Percentiles rank a stretch among this genome's conserved stretches.
These are phyloP conservation scores for Fusarium mundagurra DNA, from an alignment of 2,329 filamentous ascomycete species.

Conservation along the genomic window DNA sequence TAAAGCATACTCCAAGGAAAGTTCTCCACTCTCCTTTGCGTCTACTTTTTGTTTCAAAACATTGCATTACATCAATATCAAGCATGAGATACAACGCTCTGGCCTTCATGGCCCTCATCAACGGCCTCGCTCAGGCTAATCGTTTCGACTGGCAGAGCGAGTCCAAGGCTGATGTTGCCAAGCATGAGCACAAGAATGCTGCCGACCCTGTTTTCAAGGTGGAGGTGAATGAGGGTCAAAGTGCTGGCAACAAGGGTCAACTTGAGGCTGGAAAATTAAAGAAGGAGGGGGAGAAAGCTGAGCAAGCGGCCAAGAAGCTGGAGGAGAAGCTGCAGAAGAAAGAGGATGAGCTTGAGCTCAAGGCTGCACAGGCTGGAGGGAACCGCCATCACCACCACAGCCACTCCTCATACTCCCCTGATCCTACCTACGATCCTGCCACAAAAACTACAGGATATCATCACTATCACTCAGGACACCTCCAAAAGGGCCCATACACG, in stretches of 20 bases:
- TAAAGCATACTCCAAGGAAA: neutral
- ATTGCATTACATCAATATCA: neutral
- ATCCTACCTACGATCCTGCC: conserved; percentile 2
- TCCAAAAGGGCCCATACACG: neutral
- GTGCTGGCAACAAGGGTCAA: neutral
- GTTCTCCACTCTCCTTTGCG: conserved; percentile 5
- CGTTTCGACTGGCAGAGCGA: conserved; percentile 11
- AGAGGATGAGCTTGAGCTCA: neutral
- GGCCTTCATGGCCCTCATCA: conserved; percentile 38
- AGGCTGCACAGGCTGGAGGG: neutral
- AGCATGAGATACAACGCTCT: conserved; percentile 39
- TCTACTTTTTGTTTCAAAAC: conserved; percentile 14
- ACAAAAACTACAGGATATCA: neutral
- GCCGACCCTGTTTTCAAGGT: neutral
- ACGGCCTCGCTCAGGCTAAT: conserved; percentile 36
- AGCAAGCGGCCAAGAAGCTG: neutral
- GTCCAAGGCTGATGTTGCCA: neutral
- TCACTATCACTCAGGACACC: conserved; percentile 2
- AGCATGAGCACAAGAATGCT: neutral
- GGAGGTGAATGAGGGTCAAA: neutral
- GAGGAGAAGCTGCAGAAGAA: conserved; percentile 5
- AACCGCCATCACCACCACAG: neutral
- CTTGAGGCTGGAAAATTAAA: neutral
- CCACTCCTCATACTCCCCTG: neutral
- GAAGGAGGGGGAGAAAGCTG: neutral